These are phyloP conservation scores for Linderina pennispora DNA, from an alignment of 192 early-diverging fungal genomes.

Conservation along the genomic window DNA sequence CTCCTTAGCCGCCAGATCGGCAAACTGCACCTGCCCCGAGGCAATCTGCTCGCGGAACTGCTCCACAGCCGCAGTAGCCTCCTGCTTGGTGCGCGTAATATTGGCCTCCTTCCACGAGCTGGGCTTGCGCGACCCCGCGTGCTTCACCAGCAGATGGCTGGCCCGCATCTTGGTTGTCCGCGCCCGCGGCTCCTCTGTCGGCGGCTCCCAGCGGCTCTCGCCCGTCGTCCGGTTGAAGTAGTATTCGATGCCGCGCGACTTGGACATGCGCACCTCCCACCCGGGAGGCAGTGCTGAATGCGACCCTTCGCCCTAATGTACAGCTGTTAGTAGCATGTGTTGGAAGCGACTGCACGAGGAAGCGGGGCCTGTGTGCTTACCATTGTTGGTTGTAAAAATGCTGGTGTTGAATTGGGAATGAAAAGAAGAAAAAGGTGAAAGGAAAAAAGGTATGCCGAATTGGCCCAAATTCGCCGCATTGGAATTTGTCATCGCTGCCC, in stretches of 20 bases:
- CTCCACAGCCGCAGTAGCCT: conserved; percentile 67
- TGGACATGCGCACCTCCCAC: conserved; percentile 67
- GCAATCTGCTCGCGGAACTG: conserved; percentile 63
- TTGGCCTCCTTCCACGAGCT: conserved; percentile 84
- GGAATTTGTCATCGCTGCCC: too few species aligned
- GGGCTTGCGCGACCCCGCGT: conserved; percentile 75
- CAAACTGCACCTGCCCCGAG: conserved; percentile 55
- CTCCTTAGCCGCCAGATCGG: conserved; percentile 65
- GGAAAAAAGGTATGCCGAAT: too few species aligned
- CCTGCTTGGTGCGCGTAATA: conserved; percentile 90
- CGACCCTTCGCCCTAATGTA: conserved; percentile 9
- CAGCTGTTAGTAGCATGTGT: too few species aligned
- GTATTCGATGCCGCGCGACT: conserved; percentile 61
- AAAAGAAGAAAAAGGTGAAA: too few species aligned
- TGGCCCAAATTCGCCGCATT: too few species aligned
- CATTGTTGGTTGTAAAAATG: too few species aligned
- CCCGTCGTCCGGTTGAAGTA: conserved; percentile 71
- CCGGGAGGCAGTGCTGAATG: conserved; percentile 50
- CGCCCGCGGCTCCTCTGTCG: conserved; percentile 9
- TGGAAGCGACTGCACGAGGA: too few species aligned
- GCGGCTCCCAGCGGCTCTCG: conserved; percentile 74
- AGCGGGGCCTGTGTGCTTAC: too few species aligned
- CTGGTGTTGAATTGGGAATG: too few species aligned
- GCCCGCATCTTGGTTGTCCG: conserved; percentile 56
- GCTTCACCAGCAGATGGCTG: conserved; percentile 89